Evolutionary conservation across 2,329 filamentous ascomycete genomes (phyloP).

Genomic region (Paraphoma sp.): DNA sequence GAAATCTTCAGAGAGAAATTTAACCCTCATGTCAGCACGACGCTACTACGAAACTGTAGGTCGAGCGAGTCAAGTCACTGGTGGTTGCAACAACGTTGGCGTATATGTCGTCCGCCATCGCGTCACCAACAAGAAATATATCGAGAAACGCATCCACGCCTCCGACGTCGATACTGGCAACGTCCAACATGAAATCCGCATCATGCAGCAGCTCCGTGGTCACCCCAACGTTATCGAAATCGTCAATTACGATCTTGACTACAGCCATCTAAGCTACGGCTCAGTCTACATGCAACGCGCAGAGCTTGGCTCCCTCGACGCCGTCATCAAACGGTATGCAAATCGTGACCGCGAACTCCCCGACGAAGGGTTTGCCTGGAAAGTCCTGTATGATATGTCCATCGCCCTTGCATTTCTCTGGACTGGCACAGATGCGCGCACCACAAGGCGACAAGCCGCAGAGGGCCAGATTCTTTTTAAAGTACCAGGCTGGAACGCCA

Average conservation of each 20-base stretch:
- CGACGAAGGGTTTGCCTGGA: constrained; percentile 1
- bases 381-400: background rate
- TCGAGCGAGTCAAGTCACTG: background rate
- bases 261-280: background rate
- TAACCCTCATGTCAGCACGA: background rate
- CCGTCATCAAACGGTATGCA: background rate
- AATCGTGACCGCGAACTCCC: background rate
- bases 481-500: constrained; percentile 5
- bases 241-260: background rate
- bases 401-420: background rate
- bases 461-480: background rate
- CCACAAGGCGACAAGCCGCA: background rate
- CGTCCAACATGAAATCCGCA: background rate
- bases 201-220: background rate
- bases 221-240: background rate
- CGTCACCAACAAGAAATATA: background rate
- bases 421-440: background rate
- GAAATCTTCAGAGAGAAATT: background rate
- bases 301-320: background rate
- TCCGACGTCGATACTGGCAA: background rate
- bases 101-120: background rate
- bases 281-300: background rate
- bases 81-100: constrained; percentile 1
- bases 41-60: background rate
- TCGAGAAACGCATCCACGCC: background rate